Conservation (phyloP, 2,329 filamentous ascomycete species). For the Hypomyces rosellus region DNA sequence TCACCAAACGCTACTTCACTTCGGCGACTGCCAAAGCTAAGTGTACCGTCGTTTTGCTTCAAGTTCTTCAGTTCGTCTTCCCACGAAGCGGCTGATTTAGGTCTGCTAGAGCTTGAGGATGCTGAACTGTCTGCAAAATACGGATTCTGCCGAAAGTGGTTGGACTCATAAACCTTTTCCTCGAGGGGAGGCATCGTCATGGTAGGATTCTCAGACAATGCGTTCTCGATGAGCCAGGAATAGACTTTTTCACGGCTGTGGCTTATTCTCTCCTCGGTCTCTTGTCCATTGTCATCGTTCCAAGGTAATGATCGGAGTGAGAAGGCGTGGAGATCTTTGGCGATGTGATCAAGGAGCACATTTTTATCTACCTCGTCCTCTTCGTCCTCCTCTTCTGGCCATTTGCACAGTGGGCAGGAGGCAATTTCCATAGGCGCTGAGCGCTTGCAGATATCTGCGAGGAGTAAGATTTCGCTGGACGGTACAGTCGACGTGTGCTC, state of each 20-base stretch:
- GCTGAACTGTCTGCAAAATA: background rate
- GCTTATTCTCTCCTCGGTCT: background rate
- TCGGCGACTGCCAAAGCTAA: background rate
- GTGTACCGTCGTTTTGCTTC: background rate
- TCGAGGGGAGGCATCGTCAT: background rate
- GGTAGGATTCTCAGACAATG: background rate
- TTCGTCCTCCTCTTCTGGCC: background rate
- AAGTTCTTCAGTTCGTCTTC: background rate
- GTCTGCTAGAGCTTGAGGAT: background rate
- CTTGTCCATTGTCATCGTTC: background rate
- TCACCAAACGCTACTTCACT: background rate
- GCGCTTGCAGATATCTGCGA: constrained; percentile 1
- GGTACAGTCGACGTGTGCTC: background rate
- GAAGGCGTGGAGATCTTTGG: constrained; percentile 1
- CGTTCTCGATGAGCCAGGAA: background rate
- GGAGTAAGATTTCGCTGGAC: background rate
- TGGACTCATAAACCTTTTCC: background rate
- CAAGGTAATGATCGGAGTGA: constrained; percentile 1
- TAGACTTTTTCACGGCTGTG: background rate
- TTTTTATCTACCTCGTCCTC: background rate
- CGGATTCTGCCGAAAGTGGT: constrained; percentile 1
- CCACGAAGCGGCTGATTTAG: background rate
- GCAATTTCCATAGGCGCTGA: background rate
- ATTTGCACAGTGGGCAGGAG: constrained; percentile 2
- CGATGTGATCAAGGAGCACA: constrained; percentile 2